Base-by-base conservation (phyloP, 129 eudicot species). In the Helianthus tuberosus region DNA sequence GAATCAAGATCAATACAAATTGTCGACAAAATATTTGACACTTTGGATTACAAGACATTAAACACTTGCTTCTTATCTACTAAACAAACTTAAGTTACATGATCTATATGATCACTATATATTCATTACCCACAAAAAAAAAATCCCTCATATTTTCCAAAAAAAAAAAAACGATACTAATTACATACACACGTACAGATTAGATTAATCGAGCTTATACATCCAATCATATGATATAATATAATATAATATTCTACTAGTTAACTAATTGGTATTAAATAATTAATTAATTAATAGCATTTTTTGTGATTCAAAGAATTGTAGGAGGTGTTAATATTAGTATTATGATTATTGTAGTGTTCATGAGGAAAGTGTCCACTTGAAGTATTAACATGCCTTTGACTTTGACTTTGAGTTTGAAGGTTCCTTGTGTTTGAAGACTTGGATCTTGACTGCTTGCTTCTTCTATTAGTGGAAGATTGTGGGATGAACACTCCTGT, bases 401-500 rank as follows among this genome's bases (percentile, higher is more conserved):
- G 86, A 78, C 73, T 64, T 79, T 79, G 82, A 52, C 55, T 29
- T 11, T 59, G 82, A 52, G 50, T 29, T 11, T 59, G 63, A 20
- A 9, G 47, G 47, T 43, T 27, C 74, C 75, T 84, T 7, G 80
- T 82, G 76, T 79, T 83, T 38, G 95, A 82, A 43, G 88, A 53
- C 39, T 66, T 84, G 64, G 65, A 82, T 79, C 82, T 84, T 66
- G 81, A 82, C 62, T 93, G 90, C 82, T 60, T 89, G 60, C 64
- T 89, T 68, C 80, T 93, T 73, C 96, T 87, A 4, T 82, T 77
- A 14, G 82, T 76, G 0, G 94, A 72, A 1, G 86, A 80, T 46
- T 72, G 95, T 32, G 98, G 98, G 46, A 93, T 93, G 62, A 93
- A 93, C 3, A 93, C 98, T 27, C 98, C 98, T 0, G 98, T 93